A percentile compares a stretch with the other conserved stretches of the same genome.
phyloP scores from a whole-genome alignment of 768 basidiomycete species.

The Rickenella mellea region DNA sequence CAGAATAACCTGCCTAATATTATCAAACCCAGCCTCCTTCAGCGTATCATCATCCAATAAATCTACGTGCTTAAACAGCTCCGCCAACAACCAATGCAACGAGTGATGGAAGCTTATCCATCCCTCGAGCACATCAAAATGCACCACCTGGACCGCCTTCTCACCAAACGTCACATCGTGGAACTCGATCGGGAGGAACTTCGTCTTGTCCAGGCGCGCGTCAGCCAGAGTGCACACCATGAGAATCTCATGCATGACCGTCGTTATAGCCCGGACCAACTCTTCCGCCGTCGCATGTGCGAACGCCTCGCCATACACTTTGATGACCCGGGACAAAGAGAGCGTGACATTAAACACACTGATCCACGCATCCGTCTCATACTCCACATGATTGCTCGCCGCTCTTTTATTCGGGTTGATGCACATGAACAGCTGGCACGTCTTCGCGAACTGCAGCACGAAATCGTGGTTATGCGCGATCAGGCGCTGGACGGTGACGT shows the following conservation, averaged over 20 bases:
- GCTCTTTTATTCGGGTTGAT: slow-evolving; percentile 87
- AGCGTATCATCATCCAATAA: slow-evolving; percentile 49
- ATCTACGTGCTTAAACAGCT: slow-evolving; percentile 77
- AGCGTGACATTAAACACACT: slow-evolving; percentile 93
- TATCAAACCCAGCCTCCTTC: slow-evolving; percentile 38
- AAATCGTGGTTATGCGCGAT: slow-evolving; percentile 62
- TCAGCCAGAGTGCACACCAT: slow-evolving; percentile 61
- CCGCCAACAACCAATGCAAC: slow-evolving; percentile 82
- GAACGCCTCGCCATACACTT: slow-evolving; percentile 83
- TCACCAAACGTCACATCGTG: slow-evolving; percentile 63
- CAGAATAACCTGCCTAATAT: slow-evolving; percentile 44
- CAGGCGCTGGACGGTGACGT: slow-evolving; percentile 66
- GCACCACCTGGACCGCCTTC: slow-evolving; percentile 46
- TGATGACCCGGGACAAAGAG: slow-evolving; percentile 80
- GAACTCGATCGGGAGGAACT: slow-evolving; percentile 53
- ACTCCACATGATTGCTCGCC: slow-evolving; percentile 79
- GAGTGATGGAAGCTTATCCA: slow-evolving; percentile 94
- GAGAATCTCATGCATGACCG: slow-evolving; percentile 63
- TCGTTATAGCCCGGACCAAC: slow-evolving; percentile 56
- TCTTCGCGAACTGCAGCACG: slow-evolving; percentile 61
- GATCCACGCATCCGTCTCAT: slow-evolving; percentile 95
- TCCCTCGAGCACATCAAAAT: slow-evolving; percentile 71
- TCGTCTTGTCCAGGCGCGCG: slow-evolving; percentile 55
- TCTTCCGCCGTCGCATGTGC: slow-evolving; percentile 44
- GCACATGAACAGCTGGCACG: slow-evolving; percentile 87